phyloP scores from a whole-genome alignment of 768 basidiomycete species.

The Lentinula lateritia region DNA sequence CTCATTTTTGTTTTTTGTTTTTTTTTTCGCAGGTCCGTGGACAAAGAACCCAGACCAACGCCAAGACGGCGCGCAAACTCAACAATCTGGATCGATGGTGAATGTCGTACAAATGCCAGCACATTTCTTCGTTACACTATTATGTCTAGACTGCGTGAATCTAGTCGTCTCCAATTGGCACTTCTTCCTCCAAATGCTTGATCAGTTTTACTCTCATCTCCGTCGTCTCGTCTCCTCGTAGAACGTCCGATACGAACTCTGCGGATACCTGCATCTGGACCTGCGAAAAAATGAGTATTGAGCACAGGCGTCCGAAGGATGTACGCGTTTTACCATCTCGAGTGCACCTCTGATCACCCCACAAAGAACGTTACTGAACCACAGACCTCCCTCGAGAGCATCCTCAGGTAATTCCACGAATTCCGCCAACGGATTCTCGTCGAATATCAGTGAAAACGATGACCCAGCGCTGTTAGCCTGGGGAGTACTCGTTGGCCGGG shows the following conservation, averaged over 20 bases:
- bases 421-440: conserved; percentile 95
- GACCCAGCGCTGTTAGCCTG: conserved; percentile 41
- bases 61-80: conserved; percentile 84
- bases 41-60: conserved; percentile 89
- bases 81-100: conserved; percentile 62
- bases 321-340: conserved; percentile 75
- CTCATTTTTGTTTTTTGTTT: too few relatives aligned
- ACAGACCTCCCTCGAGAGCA: conserved; percentile 85
- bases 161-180: conserved; percentile 89
- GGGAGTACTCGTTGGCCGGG: conserved; percentile 36
- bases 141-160: conserved; percentile 1
- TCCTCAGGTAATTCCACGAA: conserved; percentile 97
- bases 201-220: conserved; percentile 89
- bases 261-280: conserved; percentile 95
- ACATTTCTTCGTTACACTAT: background rate
- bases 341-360: conserved; percentile 90
- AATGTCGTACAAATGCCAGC: background rate
- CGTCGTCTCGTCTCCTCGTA: conserved; percentile 91
- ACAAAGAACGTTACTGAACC: conserved; percentile 96
- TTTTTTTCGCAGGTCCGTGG: conserved; percentile 31
- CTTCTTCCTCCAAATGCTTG: conserved; percentile 93
- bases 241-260: conserved; percentile 82
- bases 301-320: background rate
- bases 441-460: conserved; percentile 79
- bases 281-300: conserved; percentile 33